phyloP scores from a whole-genome alignment of 495 filamentous ascomycete genomes.

The Talaromyces borbonicus region DNA sequence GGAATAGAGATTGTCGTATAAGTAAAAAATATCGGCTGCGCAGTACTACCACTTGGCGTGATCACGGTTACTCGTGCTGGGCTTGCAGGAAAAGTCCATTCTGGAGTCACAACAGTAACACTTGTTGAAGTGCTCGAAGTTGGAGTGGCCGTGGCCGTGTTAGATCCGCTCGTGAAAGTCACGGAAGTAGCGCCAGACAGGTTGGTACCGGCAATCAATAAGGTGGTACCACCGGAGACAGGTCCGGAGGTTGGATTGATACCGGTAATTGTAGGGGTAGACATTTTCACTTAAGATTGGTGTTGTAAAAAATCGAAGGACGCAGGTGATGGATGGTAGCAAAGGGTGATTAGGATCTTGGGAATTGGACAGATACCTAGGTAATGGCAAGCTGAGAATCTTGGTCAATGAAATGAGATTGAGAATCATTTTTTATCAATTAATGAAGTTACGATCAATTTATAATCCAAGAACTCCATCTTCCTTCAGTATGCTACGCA shows the following conservation, averaged over 20 bases:
- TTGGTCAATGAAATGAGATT: no score
- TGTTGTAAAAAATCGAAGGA: no score
- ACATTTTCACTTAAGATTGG: no score
- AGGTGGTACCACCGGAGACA: not conserved
- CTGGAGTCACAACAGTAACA: not conserved
- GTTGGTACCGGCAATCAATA: constrained; percentile 2
- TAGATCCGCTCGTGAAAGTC: not conserved
- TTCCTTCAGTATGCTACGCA: no score
- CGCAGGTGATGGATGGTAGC: no score
- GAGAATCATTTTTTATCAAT: no score
- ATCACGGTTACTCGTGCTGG: not conserved
- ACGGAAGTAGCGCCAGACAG: not conserved
- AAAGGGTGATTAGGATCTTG: no score
- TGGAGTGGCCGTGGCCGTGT: not conserved
- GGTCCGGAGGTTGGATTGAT: constrained; percentile 1
- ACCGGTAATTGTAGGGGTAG: not conserved
- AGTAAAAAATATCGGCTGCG: not conserved
- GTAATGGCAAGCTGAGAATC: no score
- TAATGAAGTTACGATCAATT: no score
- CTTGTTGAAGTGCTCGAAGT: not conserved
- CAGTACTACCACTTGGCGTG: not conserved
- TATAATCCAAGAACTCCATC: no score
- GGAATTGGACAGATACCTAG: no score
- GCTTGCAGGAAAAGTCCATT: not conserved
- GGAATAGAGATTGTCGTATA: not conserved